Base-by-base conservation (phyloP, 2,329 filamentous ascomycete genomes). In the Elsinoe australis region DNA sequence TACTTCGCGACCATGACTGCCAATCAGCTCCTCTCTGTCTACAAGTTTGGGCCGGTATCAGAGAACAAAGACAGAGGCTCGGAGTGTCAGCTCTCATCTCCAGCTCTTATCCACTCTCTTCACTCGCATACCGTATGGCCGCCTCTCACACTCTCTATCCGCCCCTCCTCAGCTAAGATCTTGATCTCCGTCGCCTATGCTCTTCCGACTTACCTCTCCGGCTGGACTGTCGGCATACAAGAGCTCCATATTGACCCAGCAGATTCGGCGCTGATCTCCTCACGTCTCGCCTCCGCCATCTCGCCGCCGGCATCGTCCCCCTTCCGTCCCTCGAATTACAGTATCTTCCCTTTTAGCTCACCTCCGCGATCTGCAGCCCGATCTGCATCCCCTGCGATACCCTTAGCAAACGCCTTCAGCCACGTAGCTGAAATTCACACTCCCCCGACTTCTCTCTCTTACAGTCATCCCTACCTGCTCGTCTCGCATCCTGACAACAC, bases 221-320 rank as follows among this genome's bases (percentile, higher is more conserved):
- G 88, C 21, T 95, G 89, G 86, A 88, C 85, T 5, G 76, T 95
- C 12, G 89, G 88, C 2, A 78, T 96, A n/a, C 90, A 96, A 63
- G 90, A 95, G 63, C 70, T 95, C 34, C 80, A 83, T 50, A 74
- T 94, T n/a, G 54, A 54, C 6, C 66, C 65, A 26, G 63, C 63
- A 44, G 61, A 66, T 38, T 75, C 76, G 5, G 66, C 65, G 10
- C 61, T 77, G 0, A 56, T 71, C 1, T 64, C 68, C 28, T 76
- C 74, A 2, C 69, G 73, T 5, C 56, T 76, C 3, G 67, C 74
- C 12, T 72, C 71, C 2, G 72, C 73, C n/a, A 64, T 72, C 14
- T 67, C 71, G 15, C 65, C 70, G 46, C 67, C 69, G 21, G 73
- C 70, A 36, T 64, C 59, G 53, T 62, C 57, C 44, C 69, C 51